Base-by-base conservation (phyloP, 2,329 filamentous ascomycete genomes). In the Alternaria sp. region DNA sequence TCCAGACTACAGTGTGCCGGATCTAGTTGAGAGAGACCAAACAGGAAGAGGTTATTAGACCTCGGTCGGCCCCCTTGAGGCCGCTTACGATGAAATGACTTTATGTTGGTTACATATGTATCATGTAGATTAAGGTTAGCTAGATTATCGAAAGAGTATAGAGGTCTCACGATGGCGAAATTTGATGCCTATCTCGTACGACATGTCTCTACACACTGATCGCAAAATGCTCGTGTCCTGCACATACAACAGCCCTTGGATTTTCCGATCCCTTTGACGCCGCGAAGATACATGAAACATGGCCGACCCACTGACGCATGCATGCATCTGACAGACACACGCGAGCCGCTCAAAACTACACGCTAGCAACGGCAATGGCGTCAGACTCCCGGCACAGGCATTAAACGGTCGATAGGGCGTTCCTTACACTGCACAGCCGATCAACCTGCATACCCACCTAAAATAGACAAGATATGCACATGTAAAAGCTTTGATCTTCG, bases 21-120 rank as follows among this genome's bases (percentile, higher is more conserved):
- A 65, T 28, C n/a, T 71, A 57, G 71, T 74, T 57, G 71, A 71
- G 61, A 60, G 68, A n/a, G 65, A 70, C 49, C 67, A 71, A 56
- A 45, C 67, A 49, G 62, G 47, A 19, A 56, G 63, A 43, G 62
- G 69, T 17, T 67, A 68, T 52, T 67, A 58, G 61, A 43, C 50
- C 32, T 25, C 21, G 10, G 17, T 25, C 10, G n/a, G 19, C 8
- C 12, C 46, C 40, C 40, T 25, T 26, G 30, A 15, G 3, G 46
- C 9, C 15, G 11, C n/a, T 53, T 12, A 32, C 26, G 21, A 53
- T 6, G 50, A 46, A 23, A 59, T 12, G 50, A 55, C 26, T 55
- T 50, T 46, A 52, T 23, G 19, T 23, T 59, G n/a, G 28, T 30
- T 17, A 50, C 44, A 19, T 43, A 21, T 54, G 43, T 59, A 43